Evolutionary conservation across 768 basidiomycete genomes (phyloP), one percentile per base, ranked within the genome.

Genomic region (Suillus subalutaceus): DNA sequence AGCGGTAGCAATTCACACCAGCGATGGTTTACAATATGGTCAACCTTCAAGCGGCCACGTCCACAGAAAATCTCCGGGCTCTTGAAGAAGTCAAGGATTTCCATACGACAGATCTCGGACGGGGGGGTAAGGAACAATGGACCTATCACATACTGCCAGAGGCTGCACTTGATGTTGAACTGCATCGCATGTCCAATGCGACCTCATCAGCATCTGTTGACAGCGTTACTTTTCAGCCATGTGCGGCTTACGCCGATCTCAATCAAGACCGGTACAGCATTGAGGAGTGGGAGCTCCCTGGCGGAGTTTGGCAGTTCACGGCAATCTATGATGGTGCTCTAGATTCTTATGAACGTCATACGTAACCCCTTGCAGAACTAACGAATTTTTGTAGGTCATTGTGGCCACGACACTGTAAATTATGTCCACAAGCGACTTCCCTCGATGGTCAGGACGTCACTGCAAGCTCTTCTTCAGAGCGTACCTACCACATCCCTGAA

Each of bases 31-130:
- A 76, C 72, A 72, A 69, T 69, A 74, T 82, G 67, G 78, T 87
- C 63, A 74, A 79, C 50, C 79, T 86, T 63, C 73, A 80, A 56
- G 77, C 81, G 10, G 84, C 85, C 18, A 82, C 78, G 20, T 79
- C 82, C 55, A 73, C 79, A 6, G 86, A 87, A 62, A 78, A 84
- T 66, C 79, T 82, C 38, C 80, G 79, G 52, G 85, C 85, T 9
- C 74, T 87, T 65, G 79, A 83, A 46, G 85, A 87, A 70, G 86
- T 86, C 61, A 83, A 80, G 68, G 74, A 86, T 69, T 86, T 86
- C 69, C 78, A 76, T 18, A 78, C 75, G 23, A 87, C 86, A 7
- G 85, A 87, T 72, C 82, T 87, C 71, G 86, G 86, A 68, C 80
- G 80, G 55, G 79, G 83, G 9, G 86, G 84, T 40, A 78, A 75